Evolutionary conservation across 352 stramenopile genomes (phyloP), one percentile per base, ranked within the genome.

Genomic region (Phytophthora multivora): DNA sequence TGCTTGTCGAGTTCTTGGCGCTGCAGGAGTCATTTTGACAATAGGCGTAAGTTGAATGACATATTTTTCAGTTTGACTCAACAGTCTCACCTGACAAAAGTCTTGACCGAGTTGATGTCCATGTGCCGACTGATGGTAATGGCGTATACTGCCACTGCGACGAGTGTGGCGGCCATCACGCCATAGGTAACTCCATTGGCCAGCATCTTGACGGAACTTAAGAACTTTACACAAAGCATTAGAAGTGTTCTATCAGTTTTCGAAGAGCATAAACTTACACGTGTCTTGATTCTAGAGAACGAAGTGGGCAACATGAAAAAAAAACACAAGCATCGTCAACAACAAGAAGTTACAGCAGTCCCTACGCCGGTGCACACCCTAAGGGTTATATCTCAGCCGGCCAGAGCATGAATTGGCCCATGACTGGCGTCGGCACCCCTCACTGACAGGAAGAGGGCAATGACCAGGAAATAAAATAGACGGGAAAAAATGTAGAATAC

Each of bases 351-450:
- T 51, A 18, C 75, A 79, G 75, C 70, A 80, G 71, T 85, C 67
- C 76, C 76, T 85, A 70, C 76, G 73, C 76, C 73, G 74, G 77
- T 77, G 76, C 71, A 63, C 80, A 15, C 77, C 77, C 61, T 75
- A 80, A 88, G 73, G 73, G 73, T 84, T 48, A 83, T 1, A 79
- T 84, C 75, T 85, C 78, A 85, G 75, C 73, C 73, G 56, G 59
- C 51, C 62, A 73, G 61, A 70, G 51, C 66, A 79, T 68, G 53
- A 80, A 80, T 61, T 73, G 2, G 73, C 79, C 70, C 64, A 81
- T 74, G 73, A 50, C 53, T 71, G 58, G 62, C 65, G 53, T 73
- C 63, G 77, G 74, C 76, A 86, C 79, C 79, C 79, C 76, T 85
- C 79, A 76, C 79, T 86, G 79, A 65, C n/a, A 28, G 38, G 38